phyloP scores from a whole-genome alignment of 352 stramenopile genomes.

The Phytophthora meadii region DNA sequence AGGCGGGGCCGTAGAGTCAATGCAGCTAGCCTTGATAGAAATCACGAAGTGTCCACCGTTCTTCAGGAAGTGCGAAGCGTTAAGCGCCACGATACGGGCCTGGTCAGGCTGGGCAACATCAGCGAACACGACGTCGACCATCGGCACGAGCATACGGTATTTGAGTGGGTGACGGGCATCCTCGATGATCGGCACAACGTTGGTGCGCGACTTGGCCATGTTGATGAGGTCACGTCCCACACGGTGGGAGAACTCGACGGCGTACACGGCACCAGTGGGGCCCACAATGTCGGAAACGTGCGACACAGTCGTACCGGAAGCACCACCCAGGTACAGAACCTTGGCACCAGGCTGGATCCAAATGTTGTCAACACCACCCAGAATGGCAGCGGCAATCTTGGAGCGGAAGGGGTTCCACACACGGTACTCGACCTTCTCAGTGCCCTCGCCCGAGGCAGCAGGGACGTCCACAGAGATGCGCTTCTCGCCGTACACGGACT shows the following conservation, averaged over 20 bases:
- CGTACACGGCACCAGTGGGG: constrained; percentile 97
- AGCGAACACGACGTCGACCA: constrained; percentile 99
- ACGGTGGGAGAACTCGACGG: constrained; percentile 99
- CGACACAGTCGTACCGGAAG: constrained; percentile 98
- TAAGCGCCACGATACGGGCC: constrained; percentile 98
- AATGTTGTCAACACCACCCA: constrained; percentile 99
- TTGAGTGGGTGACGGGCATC: constrained; percentile 98
- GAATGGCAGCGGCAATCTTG: constrained; percentile 98
- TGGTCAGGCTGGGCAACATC: constrained; percentile 99
- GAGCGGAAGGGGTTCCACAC: constrained; percentile 99
- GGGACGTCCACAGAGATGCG: constrained; percentile 98
- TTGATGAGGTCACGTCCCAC: constrained; percentile 99
- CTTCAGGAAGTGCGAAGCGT: constrained; percentile 99
- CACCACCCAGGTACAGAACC: constrained; percentile 99
- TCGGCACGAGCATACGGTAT: constrained; percentile 99
- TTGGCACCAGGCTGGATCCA: constrained; percentile 98
- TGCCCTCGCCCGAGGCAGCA: constrained; percentile 86
- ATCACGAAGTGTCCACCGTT: constrained; percentile 99
- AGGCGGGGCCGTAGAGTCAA: constrained; percentile 98
- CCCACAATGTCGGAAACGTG: constrained; percentile 99
- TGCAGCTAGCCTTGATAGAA: constrained; percentile 99
- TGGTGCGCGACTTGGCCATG: constrained; percentile 98
- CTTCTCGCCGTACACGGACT: constrained; percentile 99
- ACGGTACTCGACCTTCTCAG: constrained; percentile 99
- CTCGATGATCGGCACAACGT: constrained; percentile 99